These are phyloP conservation scores for Angomonas desouzai DNA, from an alignment of 208 protist species.

Conservation along the genomic window DNA sequence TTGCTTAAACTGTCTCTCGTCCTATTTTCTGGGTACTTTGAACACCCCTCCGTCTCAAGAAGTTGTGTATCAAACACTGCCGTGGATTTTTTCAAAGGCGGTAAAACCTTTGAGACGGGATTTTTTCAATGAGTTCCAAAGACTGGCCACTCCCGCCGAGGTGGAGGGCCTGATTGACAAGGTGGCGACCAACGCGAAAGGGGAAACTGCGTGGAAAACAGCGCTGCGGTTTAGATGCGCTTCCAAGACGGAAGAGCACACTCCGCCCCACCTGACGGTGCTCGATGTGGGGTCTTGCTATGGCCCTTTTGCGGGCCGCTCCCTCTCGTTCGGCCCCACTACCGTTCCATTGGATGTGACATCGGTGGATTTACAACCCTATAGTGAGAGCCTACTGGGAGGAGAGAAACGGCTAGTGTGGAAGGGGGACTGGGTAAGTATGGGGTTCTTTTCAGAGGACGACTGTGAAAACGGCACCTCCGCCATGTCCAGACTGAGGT, in stretches of 20 bases:
- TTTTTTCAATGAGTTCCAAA: conserved; percentile 44
- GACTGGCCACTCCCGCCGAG: conserved; percentile 51
- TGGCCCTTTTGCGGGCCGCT: conserved; percentile 52
- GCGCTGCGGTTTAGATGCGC: background rate
- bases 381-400: conserved; percentile 11
- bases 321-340: conserved; percentile 22
- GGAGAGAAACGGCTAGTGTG: conserved; percentile 15
- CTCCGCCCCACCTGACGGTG: conserved; percentile 34
- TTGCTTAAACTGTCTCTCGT: background rate
- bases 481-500: background rate
- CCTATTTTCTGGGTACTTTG: conserved; percentile 4
- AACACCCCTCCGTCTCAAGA: background rate
- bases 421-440: conserved; percentile 64
- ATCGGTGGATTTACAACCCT: conserved; percentile 61
- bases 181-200: background rate
- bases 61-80: conserved; percentile 25
- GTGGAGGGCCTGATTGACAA: conserved; percentile 29
- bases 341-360: conserved; percentile 53
- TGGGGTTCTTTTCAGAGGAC: conserved; percentile 28
- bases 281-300: conserved; percentile 87
- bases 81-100: conserved; percentile 31
- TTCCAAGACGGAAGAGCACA: background rate
- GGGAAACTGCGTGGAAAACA: conserved; percentile 5
- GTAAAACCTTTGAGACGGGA: conserved; percentile 51
- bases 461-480: background rate